Conservation (phyloP, 192 early-diverging fungal genomes). For the Backusella tuberculispora region DNA sequence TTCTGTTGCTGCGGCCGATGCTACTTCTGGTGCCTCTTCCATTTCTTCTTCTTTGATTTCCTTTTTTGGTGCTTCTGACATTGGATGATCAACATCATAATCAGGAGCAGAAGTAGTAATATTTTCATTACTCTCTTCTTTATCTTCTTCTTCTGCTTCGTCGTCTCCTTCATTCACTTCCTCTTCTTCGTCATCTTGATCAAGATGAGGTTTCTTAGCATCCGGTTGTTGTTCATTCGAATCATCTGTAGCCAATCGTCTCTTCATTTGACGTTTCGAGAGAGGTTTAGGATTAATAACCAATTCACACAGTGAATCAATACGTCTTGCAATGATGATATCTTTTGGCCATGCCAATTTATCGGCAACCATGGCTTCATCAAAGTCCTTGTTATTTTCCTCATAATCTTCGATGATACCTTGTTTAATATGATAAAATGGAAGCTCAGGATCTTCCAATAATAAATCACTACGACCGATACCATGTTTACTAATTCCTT, state of each 20-base stretch:
- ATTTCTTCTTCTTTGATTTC: not conserved
- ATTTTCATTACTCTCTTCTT: too few relatives aligned
- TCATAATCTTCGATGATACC: constrained; percentile 30
- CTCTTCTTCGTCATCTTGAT: not conserved
- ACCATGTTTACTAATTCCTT: constrained; percentile 72
- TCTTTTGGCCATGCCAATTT: constrained; percentile 59
- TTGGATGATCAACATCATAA: not conserved
- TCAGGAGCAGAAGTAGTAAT: too few relatives aligned
- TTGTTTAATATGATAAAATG: constrained; percentile 50
- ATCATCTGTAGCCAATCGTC: not conserved
- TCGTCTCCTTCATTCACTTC: not conserved
- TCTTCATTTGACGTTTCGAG: constrained; percentile 40
- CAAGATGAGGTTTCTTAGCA: not conserved
- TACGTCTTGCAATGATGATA: constrained; percentile 53
- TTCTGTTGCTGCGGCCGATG: not conserved
- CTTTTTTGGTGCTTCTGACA: not conserved
- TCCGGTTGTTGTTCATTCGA: not conserved
- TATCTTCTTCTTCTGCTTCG: too few relatives aligned
- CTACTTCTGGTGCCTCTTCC: not conserved
- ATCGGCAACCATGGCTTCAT: constrained; percentile 33
- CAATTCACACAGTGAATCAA: constrained; percentile 55
- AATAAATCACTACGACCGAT: constrained; percentile 68
- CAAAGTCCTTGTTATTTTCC: constrained; percentile 21
- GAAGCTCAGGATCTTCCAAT: constrained; percentile 57
- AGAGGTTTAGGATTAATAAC: constrained; percentile 52